Percentiles rank a stretch among this genome's conserved stretches.
These are phyloP conservation scores for Syzygium oleosum DNA, from an alignment of 345 rosid genomes.

Conservation along the genomic window DNA sequence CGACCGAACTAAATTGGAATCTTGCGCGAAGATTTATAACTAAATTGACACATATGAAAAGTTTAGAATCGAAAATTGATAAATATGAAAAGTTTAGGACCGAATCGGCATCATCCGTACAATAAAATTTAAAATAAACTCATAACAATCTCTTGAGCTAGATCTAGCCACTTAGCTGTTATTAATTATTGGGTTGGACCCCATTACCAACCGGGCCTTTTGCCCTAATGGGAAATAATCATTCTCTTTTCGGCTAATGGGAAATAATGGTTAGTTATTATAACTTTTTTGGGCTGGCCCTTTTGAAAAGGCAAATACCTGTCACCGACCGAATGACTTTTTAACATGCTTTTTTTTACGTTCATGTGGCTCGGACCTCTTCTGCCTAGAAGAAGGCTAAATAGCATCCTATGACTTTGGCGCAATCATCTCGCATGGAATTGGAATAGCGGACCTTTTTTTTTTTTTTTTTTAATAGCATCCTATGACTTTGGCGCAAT, in stretches of 20 bases:
- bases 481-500: no score
- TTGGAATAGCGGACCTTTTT: not conserved
- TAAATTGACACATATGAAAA: not conserved
- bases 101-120: fast-evolving
- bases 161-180: not conserved
- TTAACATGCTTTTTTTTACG: not conserved
- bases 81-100: fast-evolving
- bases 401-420: not conserved
- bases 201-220: not conserved
- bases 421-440: not conserved
- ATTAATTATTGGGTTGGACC: not conserved
- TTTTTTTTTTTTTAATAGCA: no score
- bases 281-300: not conserved
- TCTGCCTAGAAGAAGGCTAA: not conserved
- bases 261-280: not conserved
- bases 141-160: not conserved
- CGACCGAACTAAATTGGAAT: not conserved
- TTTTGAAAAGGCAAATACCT: not conserved
- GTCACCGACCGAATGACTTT: not conserved
- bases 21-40: not conserved
- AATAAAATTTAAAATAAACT: not conserved
- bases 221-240: not conserved
- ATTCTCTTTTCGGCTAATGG: not conserved
- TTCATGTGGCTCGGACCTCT: not conserved
- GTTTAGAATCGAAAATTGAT: no score